phyloP scores from a whole-genome alignment of 129 eudicot species.

The Pittosporum tobira region DNA sequence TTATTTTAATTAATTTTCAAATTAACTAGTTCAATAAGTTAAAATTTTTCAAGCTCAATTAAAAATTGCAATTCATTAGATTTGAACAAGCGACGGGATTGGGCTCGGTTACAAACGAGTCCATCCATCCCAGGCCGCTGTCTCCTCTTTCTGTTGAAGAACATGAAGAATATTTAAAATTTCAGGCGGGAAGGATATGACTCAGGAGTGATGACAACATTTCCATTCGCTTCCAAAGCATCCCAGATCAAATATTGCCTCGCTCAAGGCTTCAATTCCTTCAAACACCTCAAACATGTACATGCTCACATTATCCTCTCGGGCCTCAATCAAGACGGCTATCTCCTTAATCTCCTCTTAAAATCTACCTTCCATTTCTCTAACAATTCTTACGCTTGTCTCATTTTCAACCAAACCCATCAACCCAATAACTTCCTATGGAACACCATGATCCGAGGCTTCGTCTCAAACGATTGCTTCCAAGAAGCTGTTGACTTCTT shows the following conservation, averaged over 20 bases:
- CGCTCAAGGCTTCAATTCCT: conserved; percentile 31
- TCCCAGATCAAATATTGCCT: conserved; percentile 31
- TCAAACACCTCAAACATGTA: conserved; percentile 54
- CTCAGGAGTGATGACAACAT: conserved; percentile 11
- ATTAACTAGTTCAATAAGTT: no score
- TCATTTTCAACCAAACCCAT: conserved; percentile 41
- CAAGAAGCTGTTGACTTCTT: conserved; percentile 33
- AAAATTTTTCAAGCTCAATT: no score
- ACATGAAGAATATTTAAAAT: no score
- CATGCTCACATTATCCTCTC: conserved; percentile 50
- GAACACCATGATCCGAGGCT: conserved; percentile 64
- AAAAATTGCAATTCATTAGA: no score
- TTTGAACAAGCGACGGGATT: no score
- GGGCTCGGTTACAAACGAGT: no score
- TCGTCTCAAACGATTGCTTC: conserved; percentile 38
- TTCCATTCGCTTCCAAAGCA: conserved; percentile 8
- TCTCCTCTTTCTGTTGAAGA: no score
- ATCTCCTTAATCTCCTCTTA: conserved; percentile 54
- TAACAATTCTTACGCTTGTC: conserved; percentile 34
- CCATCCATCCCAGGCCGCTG: no score
- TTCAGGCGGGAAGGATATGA: conserved; percentile 10
- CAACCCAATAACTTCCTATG: conserved; percentile 46
- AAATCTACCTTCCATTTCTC: conserved; percentile 33
- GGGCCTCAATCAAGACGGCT: conserved; percentile 40
- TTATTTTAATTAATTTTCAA: no score